These are phyloP conservation scores for Zangia roseola DNA, from an alignment of 768 basidiomycete species.

Conservation along the genomic window DNA sequence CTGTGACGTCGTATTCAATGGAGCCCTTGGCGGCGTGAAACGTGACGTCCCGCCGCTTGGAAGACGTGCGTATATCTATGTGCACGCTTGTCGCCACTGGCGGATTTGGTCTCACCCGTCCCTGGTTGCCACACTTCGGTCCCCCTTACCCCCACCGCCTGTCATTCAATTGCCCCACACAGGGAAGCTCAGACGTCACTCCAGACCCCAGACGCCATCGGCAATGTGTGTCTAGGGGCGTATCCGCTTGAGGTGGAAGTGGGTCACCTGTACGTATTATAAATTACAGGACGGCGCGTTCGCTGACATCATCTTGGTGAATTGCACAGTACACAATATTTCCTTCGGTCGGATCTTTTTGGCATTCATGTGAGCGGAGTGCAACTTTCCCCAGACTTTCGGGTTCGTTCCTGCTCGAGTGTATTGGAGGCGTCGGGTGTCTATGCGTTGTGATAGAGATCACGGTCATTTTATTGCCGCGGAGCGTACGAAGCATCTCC, in stretches of 20 bases:
- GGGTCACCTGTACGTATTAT: constrained; percentile 10
- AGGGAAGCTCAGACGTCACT: background rate
- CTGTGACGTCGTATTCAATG: no score
- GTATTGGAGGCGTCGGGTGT: no score
- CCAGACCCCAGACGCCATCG: background rate
- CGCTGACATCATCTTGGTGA: background rate
- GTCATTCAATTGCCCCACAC: constrained; percentile 2
- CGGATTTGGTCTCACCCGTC: background rate
- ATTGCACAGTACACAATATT: background rate
- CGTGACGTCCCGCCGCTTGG: no score
- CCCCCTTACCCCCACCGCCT: background rate
- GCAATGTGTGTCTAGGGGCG: background rate
- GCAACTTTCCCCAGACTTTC: no score
- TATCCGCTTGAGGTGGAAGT: background rate
- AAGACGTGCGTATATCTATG: background rate
- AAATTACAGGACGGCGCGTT: background rate
- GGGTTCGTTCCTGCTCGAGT: no score
- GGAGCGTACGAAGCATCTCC: no score
- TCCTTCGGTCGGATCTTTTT: background rate
- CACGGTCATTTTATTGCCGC: no score
- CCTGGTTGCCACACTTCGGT: background rate
- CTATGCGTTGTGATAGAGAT: no score
- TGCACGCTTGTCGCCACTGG: background rate
- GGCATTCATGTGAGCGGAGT: background rate
- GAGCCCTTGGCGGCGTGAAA: no score